A percentile compares a stretch with the other conserved stretches of the same genome.
Conservation (phyloP, 2,329 filamentous ascomycete species). For the Arthrobotrys sinensis region DNA sequence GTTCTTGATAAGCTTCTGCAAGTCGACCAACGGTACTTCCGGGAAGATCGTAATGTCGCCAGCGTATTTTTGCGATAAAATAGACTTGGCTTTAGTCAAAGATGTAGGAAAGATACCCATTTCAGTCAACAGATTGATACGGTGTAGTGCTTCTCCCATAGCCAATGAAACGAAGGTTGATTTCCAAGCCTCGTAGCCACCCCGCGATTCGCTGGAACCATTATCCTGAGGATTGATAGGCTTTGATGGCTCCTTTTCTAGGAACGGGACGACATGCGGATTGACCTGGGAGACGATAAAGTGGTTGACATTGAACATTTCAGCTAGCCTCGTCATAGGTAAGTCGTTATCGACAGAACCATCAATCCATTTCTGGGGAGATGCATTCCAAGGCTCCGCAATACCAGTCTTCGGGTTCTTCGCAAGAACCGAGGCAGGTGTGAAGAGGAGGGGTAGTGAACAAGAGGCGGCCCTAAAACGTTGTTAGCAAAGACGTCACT, state of each 20-base stretch:
- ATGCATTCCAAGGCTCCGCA: slow-evolving; percentile 86
- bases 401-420: slow-evolving; percentile 87
- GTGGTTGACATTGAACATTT: slow-evolving; percentile 98
- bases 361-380: slow-evolving; percentile 89
- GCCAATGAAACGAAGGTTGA: slow-evolving; percentile 74
- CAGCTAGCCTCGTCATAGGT: slow-evolving; percentile 87
- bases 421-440: slow-evolving; percentile 81
- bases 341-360: slow-evolving; percentile 95
- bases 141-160: slow-evolving; percentile 83
- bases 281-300: slow-evolving; percentile 98
- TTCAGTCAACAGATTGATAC: slow-evolving; percentile 84
- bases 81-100: slow-evolving; percentile 82
- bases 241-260: slow-evolving; percentile 75
- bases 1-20: slow-evolving; percentile 84
- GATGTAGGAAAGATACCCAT: slow-evolving; percentile 84
- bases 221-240: slow-evolving; percentile 31
- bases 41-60: slow-evolving; percentile 96
- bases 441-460: slow-evolving; percentile 89
- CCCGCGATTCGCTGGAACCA: slow-evolving; percentile 16
- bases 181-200: slow-evolving; percentile 59
- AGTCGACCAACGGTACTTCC: slow-evolving; percentile 80
- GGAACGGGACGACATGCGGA: slow-evolving; percentile 89
- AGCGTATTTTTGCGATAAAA: slow-evolving; percentile 91
- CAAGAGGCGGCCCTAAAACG: slow-evolving; percentile 80
- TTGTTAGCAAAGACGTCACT: slow-evolving; percentile 64